Percentiles rank a stretch among this genome's conserved stretches.
Conservation (phyloP, 352 stramenopile species). For the Globisporangium parvum region DNA sequence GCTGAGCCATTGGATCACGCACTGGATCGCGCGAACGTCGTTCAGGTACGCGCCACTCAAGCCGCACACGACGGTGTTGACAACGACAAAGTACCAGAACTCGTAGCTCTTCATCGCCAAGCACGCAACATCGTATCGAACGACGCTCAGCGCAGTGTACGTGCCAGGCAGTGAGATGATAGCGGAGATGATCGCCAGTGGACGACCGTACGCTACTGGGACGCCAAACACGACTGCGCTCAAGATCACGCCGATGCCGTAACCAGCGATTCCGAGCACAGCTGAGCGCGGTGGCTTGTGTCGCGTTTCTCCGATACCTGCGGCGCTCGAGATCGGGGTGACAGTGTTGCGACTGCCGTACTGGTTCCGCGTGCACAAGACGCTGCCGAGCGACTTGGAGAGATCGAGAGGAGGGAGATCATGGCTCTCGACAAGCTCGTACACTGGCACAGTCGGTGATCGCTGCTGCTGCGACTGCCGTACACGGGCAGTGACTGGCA, state of each 20-base stretch:
- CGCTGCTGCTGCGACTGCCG: background rate
- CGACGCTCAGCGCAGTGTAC: background rate
- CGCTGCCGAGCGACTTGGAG: slow-evolving; percentile 3
- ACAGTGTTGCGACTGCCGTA: background rate
- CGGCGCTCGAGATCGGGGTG: background rate
- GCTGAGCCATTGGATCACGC: slow-evolving; percentile 7
- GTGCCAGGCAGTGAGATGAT: slow-evolving; percentile 1
- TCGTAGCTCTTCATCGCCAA: slow-evolving; percentile 16
- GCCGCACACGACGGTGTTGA: slow-evolving; percentile 9
- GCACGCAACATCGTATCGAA: slow-evolving; percentile 15
- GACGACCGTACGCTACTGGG: background rate
- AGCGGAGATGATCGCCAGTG: background rate
- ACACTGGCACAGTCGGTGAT: background rate
- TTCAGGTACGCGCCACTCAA: slow-evolving; percentile 11
- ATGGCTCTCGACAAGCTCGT: slow-evolving; percentile 13
- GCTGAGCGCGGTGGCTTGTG: background rate
- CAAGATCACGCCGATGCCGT: background rate
- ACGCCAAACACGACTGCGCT: background rate
- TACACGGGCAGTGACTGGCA: too few species aligned
- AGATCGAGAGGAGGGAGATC: slow-evolving; percentile 9
- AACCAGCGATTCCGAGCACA: background rate
- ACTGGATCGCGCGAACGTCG: slow-evolving; percentile 7
- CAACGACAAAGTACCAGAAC: slow-evolving; percentile 17
- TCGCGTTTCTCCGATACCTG: background rate
- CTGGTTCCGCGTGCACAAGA: background rate